These are phyloP conservation scores for Calonectria naviculata DNA, from an alignment of 2,329 filamentous ascomycete genomes.

Conservation along the genomic window DNA sequence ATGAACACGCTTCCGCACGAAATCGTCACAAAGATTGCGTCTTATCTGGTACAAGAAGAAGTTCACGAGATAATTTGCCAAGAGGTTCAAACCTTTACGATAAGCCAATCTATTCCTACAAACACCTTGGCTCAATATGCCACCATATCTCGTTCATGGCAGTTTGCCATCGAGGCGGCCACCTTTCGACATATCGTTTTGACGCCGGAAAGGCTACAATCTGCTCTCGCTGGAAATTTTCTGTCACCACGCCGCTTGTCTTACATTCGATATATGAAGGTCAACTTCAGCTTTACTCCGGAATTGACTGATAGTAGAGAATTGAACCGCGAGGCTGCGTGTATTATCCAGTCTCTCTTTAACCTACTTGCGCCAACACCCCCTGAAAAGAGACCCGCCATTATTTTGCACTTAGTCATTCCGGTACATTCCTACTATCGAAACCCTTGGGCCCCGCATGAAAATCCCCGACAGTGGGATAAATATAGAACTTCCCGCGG, in stretches of 20 bases:
- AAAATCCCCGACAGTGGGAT: not conserved
- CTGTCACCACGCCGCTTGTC: not conserved
- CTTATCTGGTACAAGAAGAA: not conserved
- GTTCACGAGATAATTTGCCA: not conserved
- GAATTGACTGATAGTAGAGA: no score
- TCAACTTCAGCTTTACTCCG: not conserved
- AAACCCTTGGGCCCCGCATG: not conserved
- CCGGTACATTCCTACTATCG: not conserved
- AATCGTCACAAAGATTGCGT: not conserved
- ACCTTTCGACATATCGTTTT: not conserved
- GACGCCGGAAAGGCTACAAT: not conserved
- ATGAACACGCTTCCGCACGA: not conserved
- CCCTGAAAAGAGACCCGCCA: not conserved
- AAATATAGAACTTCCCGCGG: no score
- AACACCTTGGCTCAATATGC: not conserved
- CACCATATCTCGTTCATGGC: not conserved
- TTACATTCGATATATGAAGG: not conserved
- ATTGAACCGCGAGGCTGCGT: no score
- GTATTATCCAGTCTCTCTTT: not conserved
- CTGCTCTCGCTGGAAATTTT: not conserved
- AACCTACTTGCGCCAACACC: not conserved
- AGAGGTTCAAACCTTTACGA: no score
- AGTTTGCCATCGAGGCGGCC: not conserved
- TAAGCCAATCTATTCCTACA: not conserved
- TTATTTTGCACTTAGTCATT: not conserved